phyloP scores from a whole-genome alignment of 257 asterid genomes.

The Cruciata laevipes region DNA sequence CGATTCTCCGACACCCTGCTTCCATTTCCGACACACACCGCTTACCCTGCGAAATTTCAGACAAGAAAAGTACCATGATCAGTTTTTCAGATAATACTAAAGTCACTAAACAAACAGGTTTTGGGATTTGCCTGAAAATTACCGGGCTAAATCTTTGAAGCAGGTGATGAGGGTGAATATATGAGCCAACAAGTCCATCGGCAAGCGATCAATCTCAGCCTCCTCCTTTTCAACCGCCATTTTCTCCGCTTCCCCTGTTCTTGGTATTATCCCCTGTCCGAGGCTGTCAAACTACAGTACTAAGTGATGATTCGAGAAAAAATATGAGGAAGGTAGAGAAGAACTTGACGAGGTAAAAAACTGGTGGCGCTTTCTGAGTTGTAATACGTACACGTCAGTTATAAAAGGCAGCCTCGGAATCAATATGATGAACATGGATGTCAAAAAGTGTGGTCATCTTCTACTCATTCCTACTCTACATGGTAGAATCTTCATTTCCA shows the following conservation, averaged over 20 bases:
- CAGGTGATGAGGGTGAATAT: conserved; percentile 60
- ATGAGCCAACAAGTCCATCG: conserved; percentile 70
- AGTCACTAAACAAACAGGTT: not conserved
- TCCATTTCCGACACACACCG: conserved; percentile 75
- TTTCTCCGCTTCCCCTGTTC: conserved; percentile 27
- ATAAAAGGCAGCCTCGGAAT: not conserved
- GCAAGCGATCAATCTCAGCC: conserved; percentile 63
- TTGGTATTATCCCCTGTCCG: too few species aligned
- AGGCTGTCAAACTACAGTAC: not conserved
- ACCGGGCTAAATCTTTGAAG: conserved; percentile 88
- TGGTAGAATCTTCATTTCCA: conserved; percentile 4
- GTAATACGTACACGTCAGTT: conserved; percentile 13
- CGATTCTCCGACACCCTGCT: conserved; percentile 74
- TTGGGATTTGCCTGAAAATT: not conserved
- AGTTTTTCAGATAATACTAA: not conserved
- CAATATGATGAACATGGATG: not conserved
- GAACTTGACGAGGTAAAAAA: not conserved
- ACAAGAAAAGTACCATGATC: not conserved
- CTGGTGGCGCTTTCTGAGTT: conserved; percentile 23
- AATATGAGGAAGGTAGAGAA: not conserved
- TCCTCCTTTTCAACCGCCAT: conserved; percentile 34
- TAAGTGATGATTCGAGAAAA: not conserved
- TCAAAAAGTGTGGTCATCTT: conserved; percentile 42
- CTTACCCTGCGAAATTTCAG: conserved; percentile 39
- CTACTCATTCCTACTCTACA: too few species aligned